Evolutionary conservation across 768 basidiomycete genomes (phyloP), one percentile per base, ranked within the genome.

Genomic region (Leccinum subtestaceum): DNA sequence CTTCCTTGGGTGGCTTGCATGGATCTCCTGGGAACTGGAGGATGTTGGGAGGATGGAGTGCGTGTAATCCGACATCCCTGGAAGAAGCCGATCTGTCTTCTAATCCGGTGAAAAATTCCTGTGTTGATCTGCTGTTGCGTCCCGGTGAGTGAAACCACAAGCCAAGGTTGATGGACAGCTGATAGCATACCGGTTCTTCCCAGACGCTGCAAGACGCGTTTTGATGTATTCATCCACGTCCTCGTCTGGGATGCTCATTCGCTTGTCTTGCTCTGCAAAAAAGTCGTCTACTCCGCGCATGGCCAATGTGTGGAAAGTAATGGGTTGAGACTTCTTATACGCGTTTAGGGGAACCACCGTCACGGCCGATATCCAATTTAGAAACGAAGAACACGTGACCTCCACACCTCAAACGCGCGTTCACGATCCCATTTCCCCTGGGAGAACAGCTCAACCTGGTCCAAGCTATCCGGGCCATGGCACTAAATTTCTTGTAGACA

Each of bases 191-290:
- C 23, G 52, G 31, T 62, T 62, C 57, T n/a, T 61, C 58, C 38
- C 59, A 12, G 57, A 50, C 23, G 50, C 57, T 40, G 56, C 53
- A 31, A 70, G 55, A 40, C 69, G 70, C 29, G 77, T 70, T 47
- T 70, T 69, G 49, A 81, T 61, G 62, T 81, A 86, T 48, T 80
- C 77, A 15, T 80, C 74, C 49, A 81, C 61, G 40, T 81, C 78
- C 67, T 85, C 83, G 40, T 84, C 80, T 3, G 82, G 80, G 17
- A 81, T 59, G 49, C 74, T 77, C 83, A 86, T 82, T 9, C 75
- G 77, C 55, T 70, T 72, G 53, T 86, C 81, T 68, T 82, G 83
- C 67, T 86, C 85, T 21, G 67, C 69, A 63, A 81, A 87, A 60
- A 84, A 86, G 1, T 72, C 69, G 11, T 83, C 76, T 12, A 78